A percentile compares a stretch with the other conserved stretches of the same genome.
phyloP scores from a whole-genome alignment of 2,329 filamentous ascomycete species.

The Capronia epimyces region DNA sequence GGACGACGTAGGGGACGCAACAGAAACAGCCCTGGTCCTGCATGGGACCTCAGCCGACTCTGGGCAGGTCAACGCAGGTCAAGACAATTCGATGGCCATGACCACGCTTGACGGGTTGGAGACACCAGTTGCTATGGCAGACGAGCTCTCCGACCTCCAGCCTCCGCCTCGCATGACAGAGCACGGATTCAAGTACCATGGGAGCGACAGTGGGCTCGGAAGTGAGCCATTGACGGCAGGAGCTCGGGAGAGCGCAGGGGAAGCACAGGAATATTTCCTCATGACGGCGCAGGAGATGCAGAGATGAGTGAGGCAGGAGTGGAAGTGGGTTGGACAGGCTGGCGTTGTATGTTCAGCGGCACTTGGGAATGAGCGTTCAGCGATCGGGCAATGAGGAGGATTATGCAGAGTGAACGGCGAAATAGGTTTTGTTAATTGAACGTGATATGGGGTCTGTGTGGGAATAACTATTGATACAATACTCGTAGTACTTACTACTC shows the following conservation, averaged over 20 bases:
- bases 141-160: constrained; percentile 19
- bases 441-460: background rate
- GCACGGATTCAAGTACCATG: constrained; percentile 23
- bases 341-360: constrained; percentile 7
- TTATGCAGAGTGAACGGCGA: constrained; percentile 26
- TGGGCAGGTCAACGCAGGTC: constrained; percentile 8
- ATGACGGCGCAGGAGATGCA: constrained; percentile 23
- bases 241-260: constrained; percentile 15
- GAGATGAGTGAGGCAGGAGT: constrained; percentile 3
- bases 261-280: constrained; percentile 24
- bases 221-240: constrained; percentile 29
- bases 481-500: background rate
- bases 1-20: constrained; percentile 25
- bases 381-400: constrained; percentile 1
- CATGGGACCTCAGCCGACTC: constrained; percentile 10
- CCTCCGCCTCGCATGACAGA: constrained; percentile 20
- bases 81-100: constrained; percentile 14
- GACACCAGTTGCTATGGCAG: constrained; percentile 9
- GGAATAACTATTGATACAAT: too few relatives aligned
- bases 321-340: background rate
- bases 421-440: background rate
- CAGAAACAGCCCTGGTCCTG: constrained; percentile 16
- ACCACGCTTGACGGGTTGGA: constrained; percentile 16
- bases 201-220: constrained; percentile 33
- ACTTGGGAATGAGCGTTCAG: constrained; percentile 10